phyloP scores from a whole-genome alignment of 129 eudicot genomes.

The Saussurea involucrata region DNA sequence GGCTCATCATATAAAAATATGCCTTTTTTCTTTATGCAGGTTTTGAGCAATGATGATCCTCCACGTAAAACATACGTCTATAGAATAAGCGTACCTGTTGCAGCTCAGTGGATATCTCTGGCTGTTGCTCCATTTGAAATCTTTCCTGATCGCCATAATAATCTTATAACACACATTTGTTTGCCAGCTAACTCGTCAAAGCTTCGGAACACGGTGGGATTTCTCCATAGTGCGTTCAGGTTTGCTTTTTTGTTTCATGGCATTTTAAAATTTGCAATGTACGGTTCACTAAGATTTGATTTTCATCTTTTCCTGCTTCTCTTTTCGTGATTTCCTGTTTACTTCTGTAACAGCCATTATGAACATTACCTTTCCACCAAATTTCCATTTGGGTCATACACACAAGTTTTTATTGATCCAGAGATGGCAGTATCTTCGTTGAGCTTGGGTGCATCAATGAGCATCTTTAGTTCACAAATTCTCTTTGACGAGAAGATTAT shows the following conservation, averaged over 20 bases:
- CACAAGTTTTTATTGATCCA: constrained; percentile 87
- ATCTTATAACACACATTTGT: constrained; percentile 70
- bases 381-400: constrained; percentile 96
- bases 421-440: constrained; percentile 77
- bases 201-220: constrained; percentile 72
- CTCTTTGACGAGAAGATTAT: constrained; percentile 85
- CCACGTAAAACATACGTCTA: constrained; percentile 82
- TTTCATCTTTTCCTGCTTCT: neutral
- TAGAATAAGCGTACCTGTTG: constrained; percentile 69
- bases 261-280: neutral
- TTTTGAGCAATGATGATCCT: constrained; percentile 78
- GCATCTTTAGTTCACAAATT: constrained; percentile 80
- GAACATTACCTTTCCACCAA: constrained; percentile 76
- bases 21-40: constrained; percentile 47
- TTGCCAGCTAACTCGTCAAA: constrained; percentile 58
- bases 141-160: constrained; percentile 65
- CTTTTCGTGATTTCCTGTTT: constrained; percentile 10
- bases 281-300: neutral
- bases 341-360: constrained; percentile 64
- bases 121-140: constrained; percentile 90
- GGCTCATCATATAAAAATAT: constrained; percentile 2
- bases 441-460: constrained; percentile 83
- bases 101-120: constrained; percentile 90
- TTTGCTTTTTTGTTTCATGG: constrained; percentile 15
- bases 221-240: constrained; percentile 86